Conservation (phyloP, 2,329 filamentous ascomycete species). For the Fusarium haematococcum region DNA sequence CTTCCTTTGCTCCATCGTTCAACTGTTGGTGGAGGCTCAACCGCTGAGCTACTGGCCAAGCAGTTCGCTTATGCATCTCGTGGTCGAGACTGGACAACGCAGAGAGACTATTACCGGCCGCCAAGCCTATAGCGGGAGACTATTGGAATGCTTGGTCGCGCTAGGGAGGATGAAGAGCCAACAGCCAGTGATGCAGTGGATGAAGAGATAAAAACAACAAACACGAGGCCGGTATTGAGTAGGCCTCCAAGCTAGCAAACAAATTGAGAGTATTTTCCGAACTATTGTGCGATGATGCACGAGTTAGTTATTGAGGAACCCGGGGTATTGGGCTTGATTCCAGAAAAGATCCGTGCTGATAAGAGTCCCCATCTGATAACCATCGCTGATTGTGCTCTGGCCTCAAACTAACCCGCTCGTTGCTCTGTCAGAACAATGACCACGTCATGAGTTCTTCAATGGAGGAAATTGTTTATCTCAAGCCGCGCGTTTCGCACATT, state of each 20-base stretch:
- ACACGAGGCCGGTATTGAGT: not conserved
- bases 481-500: not conserved
- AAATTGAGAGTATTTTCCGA: not conserved
- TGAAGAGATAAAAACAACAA: not conserved
- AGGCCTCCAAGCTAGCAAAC: not conserved
- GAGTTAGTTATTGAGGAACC: not conserved
- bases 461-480: not conserved
- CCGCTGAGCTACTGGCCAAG: not conserved
- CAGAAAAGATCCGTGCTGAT: not conserved
- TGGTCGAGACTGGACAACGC: slow-evolving; percentile 6
- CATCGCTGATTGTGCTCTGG: not conserved
- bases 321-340: not conserved
- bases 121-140: slow-evolving; percentile 15
- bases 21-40: slow-evolving; percentile 2
- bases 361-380: not conserved
- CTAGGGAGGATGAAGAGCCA: not conserved
- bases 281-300: not conserved
- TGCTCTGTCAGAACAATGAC: not conserved
- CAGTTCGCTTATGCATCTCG: slow-evolving; percentile 1
- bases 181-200: not conserved
- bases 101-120: not conserved
- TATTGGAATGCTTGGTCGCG: slow-evolving; percentile 1
- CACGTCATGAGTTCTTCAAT: not conserved
- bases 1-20: not conserved
- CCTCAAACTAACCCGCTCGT: not conserved